Conservation (phyloP, 805 yeast species). For the Yarrowia sp. region DNA sequence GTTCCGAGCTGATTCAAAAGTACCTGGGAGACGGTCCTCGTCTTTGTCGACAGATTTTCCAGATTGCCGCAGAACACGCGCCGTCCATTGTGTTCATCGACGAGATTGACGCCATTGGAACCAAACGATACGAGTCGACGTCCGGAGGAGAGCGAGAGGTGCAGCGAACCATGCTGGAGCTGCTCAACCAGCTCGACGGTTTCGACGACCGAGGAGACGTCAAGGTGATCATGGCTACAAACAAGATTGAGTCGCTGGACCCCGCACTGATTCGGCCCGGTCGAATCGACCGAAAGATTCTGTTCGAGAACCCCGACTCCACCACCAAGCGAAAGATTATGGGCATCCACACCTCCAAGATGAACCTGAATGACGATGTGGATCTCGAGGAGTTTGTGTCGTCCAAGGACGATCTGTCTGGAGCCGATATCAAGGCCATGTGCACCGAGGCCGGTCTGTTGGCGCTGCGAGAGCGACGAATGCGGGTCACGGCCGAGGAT, state of each 20-base stretch:
- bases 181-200: constrained; percentile 94
- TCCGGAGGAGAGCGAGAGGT: constrained; percentile 98
- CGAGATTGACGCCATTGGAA: constrained; percentile 98
- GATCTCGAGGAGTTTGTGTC: constrained; percentile 87
- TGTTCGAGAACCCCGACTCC: constrained; percentile 95
- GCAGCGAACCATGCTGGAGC: constrained; percentile 96
- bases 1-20: constrained; percentile 95
- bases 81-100: constrained; percentile 98
- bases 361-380: constrained; percentile 88
- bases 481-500: constrained; percentile 95
- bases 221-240: constrained; percentile 97
- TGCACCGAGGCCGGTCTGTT: constrained; percentile 97
- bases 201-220: constrained; percentile 97
- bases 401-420: constrained; percentile 91
- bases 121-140: constrained; percentile 89
- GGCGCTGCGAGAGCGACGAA: constrained; percentile 94
- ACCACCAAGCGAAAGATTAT: constrained; percentile 92
- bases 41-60: constrained; percentile 90
- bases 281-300: constrained; percentile 92
- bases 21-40: constrained; percentile 98
- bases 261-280: constrained; percentile 98
- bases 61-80: constrained; percentile 95
- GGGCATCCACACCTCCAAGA: constrained; percentile 88
- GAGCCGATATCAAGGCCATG: constrained; percentile 97
- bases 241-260: constrained; percentile 90